Percentiles rank a stretch among this genome's conserved stretches.
These are phyloP conservation scores for Fragilaria radians DNA, from an alignment of 108 stramenopile species.

Conservation along the genomic window DNA sequence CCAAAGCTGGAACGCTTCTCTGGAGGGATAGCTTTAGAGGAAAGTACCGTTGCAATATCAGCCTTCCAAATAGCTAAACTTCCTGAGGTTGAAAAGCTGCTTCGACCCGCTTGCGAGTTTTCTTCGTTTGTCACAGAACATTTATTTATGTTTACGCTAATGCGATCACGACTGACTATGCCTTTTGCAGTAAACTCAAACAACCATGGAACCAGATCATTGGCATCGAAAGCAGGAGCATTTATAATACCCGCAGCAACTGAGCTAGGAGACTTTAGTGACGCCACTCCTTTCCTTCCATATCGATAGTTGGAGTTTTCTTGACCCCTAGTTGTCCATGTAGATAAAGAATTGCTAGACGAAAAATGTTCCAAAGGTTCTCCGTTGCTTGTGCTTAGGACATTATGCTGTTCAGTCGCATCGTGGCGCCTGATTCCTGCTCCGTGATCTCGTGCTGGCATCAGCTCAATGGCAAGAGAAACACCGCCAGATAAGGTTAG, in stretches of 20 bases:
- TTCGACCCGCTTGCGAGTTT: slow-evolving; percentile 19
- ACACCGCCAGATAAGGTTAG: slow-evolving; percentile 76
- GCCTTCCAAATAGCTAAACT: slow-evolving; percentile 70
- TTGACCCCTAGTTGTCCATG: slow-evolving; percentile 56
- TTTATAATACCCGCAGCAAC: slow-evolving; percentile 10
- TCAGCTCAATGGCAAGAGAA: slow-evolving; percentile 65
- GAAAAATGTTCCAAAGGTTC: slow-evolving; percentile 4
- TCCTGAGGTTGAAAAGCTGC: slow-evolving; percentile 49
- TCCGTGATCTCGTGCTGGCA: slow-evolving; percentile 69
- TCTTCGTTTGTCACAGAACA: slow-evolving; percentile 50
- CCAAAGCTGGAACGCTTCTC: slow-evolving; percentile 18
- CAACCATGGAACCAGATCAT: slow-evolving; percentile 72
- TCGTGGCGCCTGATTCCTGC: slow-evolving; percentile 25
- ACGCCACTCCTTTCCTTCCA: slow-evolving; percentile 5
- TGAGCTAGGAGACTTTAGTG: slow-evolving; percentile 9
- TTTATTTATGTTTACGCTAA: slow-evolving; percentile 51
- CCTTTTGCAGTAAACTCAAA: slow-evolving; percentile 65
- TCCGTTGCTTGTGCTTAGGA: not conserved
- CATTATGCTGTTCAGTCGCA: not conserved
- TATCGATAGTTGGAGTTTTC: slow-evolving; percentile 9
- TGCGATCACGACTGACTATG: slow-evolving; percentile 41
- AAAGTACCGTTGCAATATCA: slow-evolving; percentile 8
- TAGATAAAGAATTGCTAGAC: slow-evolving; percentile 42
- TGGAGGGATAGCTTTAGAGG: not conserved
- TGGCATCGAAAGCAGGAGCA: slow-evolving; percentile 51